Percentiles rank a stretch among this genome's conserved stretches.
Evolutionary conservation across 2,329 filamentous ascomycete genomes (phyloP).

Genomic region (Cladophialophora immunda): DNA sequence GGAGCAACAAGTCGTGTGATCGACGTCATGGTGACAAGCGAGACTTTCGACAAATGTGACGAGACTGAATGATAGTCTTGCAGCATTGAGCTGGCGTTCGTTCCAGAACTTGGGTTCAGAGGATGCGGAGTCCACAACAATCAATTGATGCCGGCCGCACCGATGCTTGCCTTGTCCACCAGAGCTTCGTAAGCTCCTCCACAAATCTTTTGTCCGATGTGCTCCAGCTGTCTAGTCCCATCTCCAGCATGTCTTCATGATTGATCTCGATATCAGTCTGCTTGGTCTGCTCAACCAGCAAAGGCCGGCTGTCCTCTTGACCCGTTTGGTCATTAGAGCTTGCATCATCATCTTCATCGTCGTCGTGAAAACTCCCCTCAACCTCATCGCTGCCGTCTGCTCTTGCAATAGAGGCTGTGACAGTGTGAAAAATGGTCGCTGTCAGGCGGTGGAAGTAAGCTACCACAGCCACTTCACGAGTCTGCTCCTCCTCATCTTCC

Average conservation of each 20-base stretch:
- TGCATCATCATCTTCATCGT: constrained; percentile 30
- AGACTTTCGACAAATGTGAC: not conserved
- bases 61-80: constrained; percentile 5
- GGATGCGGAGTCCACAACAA: constrained; percentile 58
- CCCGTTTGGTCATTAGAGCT: constrained; percentile 23
- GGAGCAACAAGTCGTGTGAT: not conserved
- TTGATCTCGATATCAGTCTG: constrained; percentile 49
- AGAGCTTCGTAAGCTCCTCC: constrained; percentile 54
- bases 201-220: constrained; percentile 56
- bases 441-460: constrained; percentile 61
- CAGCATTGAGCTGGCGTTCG: not conserved
- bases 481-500: constrained; percentile 47
- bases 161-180: constrained; percentile 55
- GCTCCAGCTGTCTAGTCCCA: constrained; percentile 61
- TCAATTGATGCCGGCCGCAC: constrained; percentile 55
- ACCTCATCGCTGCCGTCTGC: constrained; percentile 45
- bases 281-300: constrained; percentile 37
- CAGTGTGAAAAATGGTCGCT: constrained; percentile 54
- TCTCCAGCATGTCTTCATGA: constrained; percentile 55
- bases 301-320: constrained; percentile 38
- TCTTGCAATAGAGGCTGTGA: constrained; percentile 53
- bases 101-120: constrained; percentile 39
- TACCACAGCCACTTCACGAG: constrained; percentile 57
- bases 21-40: constrained; percentile 11
- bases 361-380: constrained; percentile 34